Conservation (phyloP, 1,284 basidiomycete species). For the Ceratobasidium sp. region DNA sequence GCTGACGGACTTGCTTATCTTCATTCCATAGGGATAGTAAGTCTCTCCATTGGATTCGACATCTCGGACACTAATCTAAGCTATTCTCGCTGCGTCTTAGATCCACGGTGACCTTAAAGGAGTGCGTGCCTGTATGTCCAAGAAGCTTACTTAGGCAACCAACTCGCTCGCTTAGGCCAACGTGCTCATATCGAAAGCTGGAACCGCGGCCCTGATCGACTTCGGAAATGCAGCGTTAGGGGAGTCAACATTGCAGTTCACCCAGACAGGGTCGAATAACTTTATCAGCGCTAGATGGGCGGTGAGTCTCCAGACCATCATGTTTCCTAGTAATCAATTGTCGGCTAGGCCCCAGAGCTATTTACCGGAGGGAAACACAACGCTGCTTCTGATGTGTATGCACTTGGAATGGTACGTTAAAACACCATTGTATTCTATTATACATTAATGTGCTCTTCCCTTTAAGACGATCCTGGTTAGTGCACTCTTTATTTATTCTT, state of each 20-base stretch:
- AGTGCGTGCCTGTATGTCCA: background rate
- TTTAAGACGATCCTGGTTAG: conserved; percentile 21
- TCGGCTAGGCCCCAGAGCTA: conserved; percentile 7
- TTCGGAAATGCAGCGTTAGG: conserved; percentile 3
- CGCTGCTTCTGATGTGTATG: conserved; percentile 4
- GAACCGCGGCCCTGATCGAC: background rate
- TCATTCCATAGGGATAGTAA: background rate
- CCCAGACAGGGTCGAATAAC: background rate
- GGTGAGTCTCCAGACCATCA: background rate
- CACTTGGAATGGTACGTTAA: conserved; percentile 16
- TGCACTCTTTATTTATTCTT: background rate
- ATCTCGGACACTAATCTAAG: background rate
- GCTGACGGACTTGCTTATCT: conserved; percentile 12
- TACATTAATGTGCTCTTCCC: background rate
- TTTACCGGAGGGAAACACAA: background rate
- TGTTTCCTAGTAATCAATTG: background rate
- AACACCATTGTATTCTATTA: background rate
- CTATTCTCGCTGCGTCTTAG: background rate
- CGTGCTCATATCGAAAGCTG: conserved; percentile 2
- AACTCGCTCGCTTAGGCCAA: background rate
- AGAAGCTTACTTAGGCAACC: too few species aligned
- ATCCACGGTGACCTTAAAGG: conserved; percentile 15
- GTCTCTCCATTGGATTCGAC: background rate
- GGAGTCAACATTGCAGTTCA: background rate
- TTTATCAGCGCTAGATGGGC: background rate